Evolutionary conservation across 1,284 basidiomycete species (phyloP).

Genomic region (Phlebopus sp.): DNA sequence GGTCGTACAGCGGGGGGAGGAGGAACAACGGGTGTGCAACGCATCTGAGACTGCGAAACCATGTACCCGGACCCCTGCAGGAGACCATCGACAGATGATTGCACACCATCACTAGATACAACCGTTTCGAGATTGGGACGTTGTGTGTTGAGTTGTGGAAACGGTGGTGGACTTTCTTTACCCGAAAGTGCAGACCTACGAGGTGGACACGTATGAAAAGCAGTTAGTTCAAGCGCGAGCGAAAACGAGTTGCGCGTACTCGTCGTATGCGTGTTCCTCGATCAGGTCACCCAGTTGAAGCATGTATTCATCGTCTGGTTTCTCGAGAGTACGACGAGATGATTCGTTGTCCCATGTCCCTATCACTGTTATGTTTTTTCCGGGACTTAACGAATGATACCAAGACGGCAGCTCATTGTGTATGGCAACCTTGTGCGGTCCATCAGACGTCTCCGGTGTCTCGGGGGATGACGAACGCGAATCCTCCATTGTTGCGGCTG

Average conservation of each 20-base stretch:
- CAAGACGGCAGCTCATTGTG: constrained; percentile 57
- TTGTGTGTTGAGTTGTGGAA: constrained; percentile 8
- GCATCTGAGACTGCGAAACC: constrained; percentile 31
- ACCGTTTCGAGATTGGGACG: constrained; percentile 8
- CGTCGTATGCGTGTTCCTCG: constrained; percentile 67
- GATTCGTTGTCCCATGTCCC: constrained; percentile 29
- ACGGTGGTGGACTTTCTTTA: constrained; percentile 15
- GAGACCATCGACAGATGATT: constrained; percentile 16
- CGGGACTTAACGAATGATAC: constrained; percentile 49
- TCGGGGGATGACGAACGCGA: constrained; percentile 70
- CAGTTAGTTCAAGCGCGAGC: background rate
- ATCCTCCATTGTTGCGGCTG: constrained; percentile 48
- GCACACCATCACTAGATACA: constrained; percentile 8
- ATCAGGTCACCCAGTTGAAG: constrained; percentile 69
- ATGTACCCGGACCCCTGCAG: constrained; percentile 21
- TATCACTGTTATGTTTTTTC: constrained; percentile 35
- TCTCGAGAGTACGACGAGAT: constrained; percentile 34
- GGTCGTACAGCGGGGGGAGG: constrained; percentile 57
- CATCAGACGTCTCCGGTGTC: constrained; percentile 64
- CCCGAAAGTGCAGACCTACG: constrained; percentile 22
- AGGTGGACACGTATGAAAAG: background rate
- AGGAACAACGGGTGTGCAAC: constrained; percentile 35
- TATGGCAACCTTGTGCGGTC: constrained; percentile 44
- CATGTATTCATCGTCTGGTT: constrained; percentile 50
- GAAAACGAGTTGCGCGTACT: constrained; percentile 42